Conservation (phyloP, 2,329 filamentous ascomycete species). For the Paracoccidioides lutzii region DNA sequence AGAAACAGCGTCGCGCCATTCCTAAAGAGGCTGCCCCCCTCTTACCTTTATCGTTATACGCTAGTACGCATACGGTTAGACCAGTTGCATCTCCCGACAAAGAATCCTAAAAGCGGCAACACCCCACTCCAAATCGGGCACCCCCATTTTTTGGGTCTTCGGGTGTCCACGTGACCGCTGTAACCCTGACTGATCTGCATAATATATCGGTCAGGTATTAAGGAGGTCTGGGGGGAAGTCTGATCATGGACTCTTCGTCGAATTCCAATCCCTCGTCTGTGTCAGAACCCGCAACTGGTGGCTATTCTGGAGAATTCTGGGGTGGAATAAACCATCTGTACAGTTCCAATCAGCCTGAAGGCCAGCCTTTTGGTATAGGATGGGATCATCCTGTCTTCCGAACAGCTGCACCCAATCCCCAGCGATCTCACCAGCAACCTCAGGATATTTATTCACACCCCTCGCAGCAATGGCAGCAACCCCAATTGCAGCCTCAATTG, state of each 20-base stretch:
- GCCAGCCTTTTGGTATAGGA: slow-evolving; percentile 22
- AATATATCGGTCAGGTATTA: neutral
- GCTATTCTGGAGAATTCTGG: slow-evolving; percentile 27
- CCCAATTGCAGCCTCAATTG: slow-evolving; percentile 2
- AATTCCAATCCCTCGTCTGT: slow-evolving; percentile 18
- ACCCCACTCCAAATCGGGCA: neutral
- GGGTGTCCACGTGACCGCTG: slow-evolving; percentile 1
- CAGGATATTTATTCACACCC: slow-evolving; percentile 16
- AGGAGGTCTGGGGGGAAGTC: too few species aligned
- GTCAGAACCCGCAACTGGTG: slow-evolving; percentile 15
- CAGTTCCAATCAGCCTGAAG: slow-evolving; percentile 12
- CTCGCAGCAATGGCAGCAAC: slow-evolving; percentile 14
- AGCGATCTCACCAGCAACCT: slow-evolving; percentile 14
- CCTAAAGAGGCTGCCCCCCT: neutral
- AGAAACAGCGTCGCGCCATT: neutral
- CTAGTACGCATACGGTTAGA: slow-evolving; percentile 4
- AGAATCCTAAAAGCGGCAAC: slow-evolving; percentile 3
- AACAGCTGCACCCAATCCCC: slow-evolving; percentile 15
- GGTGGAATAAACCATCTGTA: slow-evolving; percentile 24
- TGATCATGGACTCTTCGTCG: slow-evolving; percentile 21
- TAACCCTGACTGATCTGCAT: neutral
- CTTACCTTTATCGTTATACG: neutral
- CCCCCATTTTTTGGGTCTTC: neutral
- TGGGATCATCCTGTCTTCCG: slow-evolving; percentile 29
- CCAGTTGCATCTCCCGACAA: neutral